These are phyloP conservation scores for Russula dissimulans DNA, from an alignment of 768 basidiomycete genomes.

Conservation along the genomic window DNA sequence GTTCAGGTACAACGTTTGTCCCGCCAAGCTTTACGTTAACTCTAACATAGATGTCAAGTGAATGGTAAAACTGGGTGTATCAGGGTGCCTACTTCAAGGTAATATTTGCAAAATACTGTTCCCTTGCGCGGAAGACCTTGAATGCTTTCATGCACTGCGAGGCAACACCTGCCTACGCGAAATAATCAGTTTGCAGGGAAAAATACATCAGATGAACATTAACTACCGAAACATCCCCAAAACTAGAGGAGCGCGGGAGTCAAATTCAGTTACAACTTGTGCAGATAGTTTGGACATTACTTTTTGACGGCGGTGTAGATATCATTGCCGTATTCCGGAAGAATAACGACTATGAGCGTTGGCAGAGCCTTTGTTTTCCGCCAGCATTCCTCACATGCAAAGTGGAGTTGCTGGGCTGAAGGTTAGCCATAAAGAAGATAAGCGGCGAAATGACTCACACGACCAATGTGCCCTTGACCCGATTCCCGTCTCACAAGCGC, in stretches of 20 bases:
- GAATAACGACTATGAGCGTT: constrained; percentile 4
- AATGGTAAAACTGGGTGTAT: not conserved
- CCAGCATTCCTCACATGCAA: constrained; percentile 39
- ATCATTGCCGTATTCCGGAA: constrained; percentile 44
- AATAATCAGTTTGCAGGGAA: not conserved
- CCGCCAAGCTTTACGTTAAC: constrained; percentile 80
- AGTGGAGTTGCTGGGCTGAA: constrained; percentile 35
- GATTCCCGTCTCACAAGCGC: constrained; percentile 45
- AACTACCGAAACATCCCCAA: constrained; percentile 6
- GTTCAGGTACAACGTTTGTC: constrained; percentile 67
- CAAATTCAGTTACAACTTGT: not conserved
- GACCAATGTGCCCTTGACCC: constrained; percentile 43
- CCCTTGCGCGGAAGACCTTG: constrained; percentile 56
- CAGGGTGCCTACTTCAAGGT: constrained; percentile 51
- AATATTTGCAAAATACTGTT: constrained; percentile 74
- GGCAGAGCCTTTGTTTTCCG: constrained; percentile 28
- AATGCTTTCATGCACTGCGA: constrained; percentile 66
- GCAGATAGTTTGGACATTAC: constrained; percentile 35
- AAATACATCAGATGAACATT: not conserved
- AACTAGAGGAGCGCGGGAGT: not conserved
- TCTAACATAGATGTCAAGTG: constrained; percentile 29
- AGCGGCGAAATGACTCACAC: not conserved
- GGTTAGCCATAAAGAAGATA: not conserved
- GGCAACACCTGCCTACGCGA: constrained; percentile 48
- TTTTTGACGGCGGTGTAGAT: constrained; percentile 72